Evolutionary conservation across 371 early-diverging fungal species (phyloP).

Genomic region (Lichtheimia hyalospora): DNA sequence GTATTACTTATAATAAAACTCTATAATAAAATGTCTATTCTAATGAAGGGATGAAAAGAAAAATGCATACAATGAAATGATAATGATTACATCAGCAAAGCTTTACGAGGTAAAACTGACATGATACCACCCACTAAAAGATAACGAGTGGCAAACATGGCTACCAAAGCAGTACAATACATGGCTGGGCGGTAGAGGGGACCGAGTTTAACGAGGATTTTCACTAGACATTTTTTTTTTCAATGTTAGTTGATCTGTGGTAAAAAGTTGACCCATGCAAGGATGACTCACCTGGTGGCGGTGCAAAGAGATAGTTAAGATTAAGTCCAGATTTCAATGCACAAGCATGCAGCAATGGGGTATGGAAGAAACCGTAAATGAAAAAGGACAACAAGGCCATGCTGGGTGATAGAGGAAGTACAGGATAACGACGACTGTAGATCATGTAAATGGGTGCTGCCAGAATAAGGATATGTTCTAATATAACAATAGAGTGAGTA

Average conservation of each 20-base stretch:
- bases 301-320: constrained; percentile 61
- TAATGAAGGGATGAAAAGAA: too few species aligned
- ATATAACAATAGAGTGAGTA: neutral
- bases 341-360: constrained; percentile 48
- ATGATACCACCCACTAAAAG: constrained; percentile 21
- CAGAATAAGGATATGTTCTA: constrained; percentile 58
- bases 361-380: constrained; percentile 58
- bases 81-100: neutral
- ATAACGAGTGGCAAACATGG: constrained; percentile 27
- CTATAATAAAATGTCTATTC: too few species aligned
- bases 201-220: constrained; percentile 37
- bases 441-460: constrained; percentile 61
- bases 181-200: constrained; percentile 40
- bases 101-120: constrained; percentile 20
- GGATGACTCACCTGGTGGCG: constrained; percentile 51
- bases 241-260: too few species aligned
- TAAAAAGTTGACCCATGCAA: neutral
- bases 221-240: constrained; percentile 23
- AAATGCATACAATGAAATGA: too few species aligned
- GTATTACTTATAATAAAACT: too few species aligned
- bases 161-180: constrained; percentile 31
- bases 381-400: constrained; percentile 57
- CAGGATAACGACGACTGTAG: constrained; percentile 55
- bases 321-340: constrained; percentile 57
- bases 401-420: constrained; percentile 51